Conservation (phyloP, 805 yeast genomes). For the Hermanozyma aechmeae region DNA sequence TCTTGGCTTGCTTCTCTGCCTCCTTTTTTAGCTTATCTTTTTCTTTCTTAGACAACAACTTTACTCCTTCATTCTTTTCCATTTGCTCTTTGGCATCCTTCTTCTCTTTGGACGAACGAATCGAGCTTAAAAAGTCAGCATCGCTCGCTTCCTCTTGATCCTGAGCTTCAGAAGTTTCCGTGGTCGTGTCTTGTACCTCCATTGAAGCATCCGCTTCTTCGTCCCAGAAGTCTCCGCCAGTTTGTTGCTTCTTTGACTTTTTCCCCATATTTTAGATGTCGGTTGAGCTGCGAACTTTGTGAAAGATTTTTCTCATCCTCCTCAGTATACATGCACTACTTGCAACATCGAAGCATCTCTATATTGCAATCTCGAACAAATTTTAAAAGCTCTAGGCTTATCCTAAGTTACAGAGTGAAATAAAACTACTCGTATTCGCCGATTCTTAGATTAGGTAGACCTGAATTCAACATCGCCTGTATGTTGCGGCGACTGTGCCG, state of each 20-base stretch:
- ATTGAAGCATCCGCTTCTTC: constrained; percentile 39
- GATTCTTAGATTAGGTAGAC: neutral
- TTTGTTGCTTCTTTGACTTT: constrained; percentile 50
- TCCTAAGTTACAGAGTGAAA: neutral
- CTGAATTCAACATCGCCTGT: neutral
- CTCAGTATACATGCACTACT: neutral
- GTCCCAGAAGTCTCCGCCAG: constrained; percentile 74
- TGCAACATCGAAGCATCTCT: no score
- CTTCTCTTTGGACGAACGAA: constrained; percentile 72
- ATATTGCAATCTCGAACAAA: no score
- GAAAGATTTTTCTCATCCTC: constrained; percentile 42
- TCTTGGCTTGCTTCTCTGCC: constrained; percentile 81
- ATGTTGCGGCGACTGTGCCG: neutral
- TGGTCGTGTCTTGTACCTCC: constrained; percentile 11
- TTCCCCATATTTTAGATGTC: constrained; percentile 24
- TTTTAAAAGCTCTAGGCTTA: neutral
- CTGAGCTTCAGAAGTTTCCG: constrained; percentile 8
- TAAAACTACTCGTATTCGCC: neutral
- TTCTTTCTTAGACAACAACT: constrained; percentile 84
- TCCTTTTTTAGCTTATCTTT: constrained; percentile 94
- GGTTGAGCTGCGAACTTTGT: neutral
- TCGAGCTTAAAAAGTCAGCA: constrained; percentile 70
- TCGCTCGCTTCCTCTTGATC: constrained; percentile 4
- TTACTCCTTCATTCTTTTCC: constrained; percentile 48
- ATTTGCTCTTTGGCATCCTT: constrained; percentile 56